phyloP scores from a whole-genome alignment of 2,329 filamentous ascomycete genomes.

The Colletotrichum liriopes region DNA sequence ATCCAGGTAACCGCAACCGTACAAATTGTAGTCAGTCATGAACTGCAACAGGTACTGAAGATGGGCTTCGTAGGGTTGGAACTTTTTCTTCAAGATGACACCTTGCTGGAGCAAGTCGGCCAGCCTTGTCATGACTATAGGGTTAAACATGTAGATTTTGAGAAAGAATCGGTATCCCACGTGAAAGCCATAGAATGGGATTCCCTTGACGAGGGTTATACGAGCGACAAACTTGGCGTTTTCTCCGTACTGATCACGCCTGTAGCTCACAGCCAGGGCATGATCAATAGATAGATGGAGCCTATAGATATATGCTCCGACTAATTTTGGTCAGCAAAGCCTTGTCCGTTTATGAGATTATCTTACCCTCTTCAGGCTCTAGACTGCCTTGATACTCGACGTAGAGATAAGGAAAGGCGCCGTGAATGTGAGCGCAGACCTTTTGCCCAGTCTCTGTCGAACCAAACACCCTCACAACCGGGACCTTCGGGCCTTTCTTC shows the following conservation, averaged over 20 bases:
- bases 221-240: constrained; percentile 84
- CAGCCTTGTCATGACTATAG: constrained; percentile 87
- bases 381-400: constrained; percentile 85
- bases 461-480: constrained; percentile 91
- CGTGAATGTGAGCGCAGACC: constrained; percentile 95
- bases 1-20: constrained; percentile 91
- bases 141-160: constrained; percentile 96
- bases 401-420: constrained; percentile 96
- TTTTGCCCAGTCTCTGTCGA: constrained; percentile 96
- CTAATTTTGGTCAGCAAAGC: constrained; percentile 57
- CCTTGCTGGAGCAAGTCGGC: constrained; percentile 91
- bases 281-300: constrained; percentile 92
- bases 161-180: constrained; percentile 93
- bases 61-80: constrained; percentile 96
- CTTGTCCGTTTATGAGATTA: not conserved
- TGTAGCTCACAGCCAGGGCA: constrained; percentile 88
- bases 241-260: constrained; percentile 79
- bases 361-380: constrained; percentile 76
- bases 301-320: constrained; percentile 81
- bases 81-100: constrained; percentile 83
- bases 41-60: constrained; percentile 94
- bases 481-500: constrained; percentile 79
- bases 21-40: constrained; percentile 98
- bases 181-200: constrained; percentile 96
- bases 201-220: constrained; percentile 91